A percentile compares a stretch with the other conserved stretches of the same genome.
Conservation (phyloP, 1,284 basidiomycete species). For the Marasmius sp. region DNA sequence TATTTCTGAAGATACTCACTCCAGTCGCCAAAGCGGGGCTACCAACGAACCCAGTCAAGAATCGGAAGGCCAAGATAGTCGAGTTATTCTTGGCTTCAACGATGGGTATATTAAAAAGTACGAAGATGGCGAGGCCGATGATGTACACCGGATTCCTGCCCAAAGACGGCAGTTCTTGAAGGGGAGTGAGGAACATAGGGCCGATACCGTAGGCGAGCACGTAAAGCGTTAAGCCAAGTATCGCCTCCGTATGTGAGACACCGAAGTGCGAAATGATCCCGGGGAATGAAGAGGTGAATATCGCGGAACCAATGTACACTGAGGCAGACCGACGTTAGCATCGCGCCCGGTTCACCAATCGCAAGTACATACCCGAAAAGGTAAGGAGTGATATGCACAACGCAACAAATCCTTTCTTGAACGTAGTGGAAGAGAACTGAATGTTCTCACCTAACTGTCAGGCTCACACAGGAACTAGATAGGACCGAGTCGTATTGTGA, state of each 20-base stretch:
- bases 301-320: constrained; percentile 27
- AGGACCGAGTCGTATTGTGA: too few species aligned
- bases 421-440: too few species aligned
- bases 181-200: constrained; percentile 51
- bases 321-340: too few species aligned
- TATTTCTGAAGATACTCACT: background rate
- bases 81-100: constrained; percentile 56
- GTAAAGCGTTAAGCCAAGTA: constrained; percentile 36
- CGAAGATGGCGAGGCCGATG: constrained; percentile 52
- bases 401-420: constrained; percentile 40
- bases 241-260: constrained; percentile 43
- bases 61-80: constrained; percentile 61
- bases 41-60: constrained; percentile 59
- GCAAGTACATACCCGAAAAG: constrained; percentile 47
- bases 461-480: too few species aligned
- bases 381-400: constrained; percentile 58
- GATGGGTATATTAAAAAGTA: constrained; percentile 55
- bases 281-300: constrained; percentile 42
- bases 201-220: constrained; percentile 18
- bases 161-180: constrained; percentile 46
- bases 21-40: constrained; percentile 35
- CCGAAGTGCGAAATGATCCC: constrained; percentile 46
- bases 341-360: too few species aligned
- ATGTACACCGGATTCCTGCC: constrained; percentile 52
- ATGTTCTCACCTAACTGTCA: too few species aligned